Conservation (phyloP, 257 asterid genomes). For the Leonotis leonurus region DNA sequence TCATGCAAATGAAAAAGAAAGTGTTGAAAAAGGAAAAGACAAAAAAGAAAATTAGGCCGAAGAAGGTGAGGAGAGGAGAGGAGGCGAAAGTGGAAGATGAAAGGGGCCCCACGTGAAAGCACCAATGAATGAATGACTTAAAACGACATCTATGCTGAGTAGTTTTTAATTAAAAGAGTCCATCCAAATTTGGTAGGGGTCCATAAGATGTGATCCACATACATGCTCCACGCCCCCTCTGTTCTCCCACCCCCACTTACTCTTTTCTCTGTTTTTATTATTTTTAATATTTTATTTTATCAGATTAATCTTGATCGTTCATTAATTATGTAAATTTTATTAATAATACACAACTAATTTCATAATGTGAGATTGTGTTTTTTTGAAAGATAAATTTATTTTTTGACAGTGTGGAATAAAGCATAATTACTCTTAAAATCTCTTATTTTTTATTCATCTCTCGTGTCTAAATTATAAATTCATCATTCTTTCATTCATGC, state of each 20-base stretch:
- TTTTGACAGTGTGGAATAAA: too few species aligned
- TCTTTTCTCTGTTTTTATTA: not conserved
- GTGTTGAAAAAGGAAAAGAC: not conserved
- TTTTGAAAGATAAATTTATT: too few species aligned
- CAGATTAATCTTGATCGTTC: too few species aligned
- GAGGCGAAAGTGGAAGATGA: not conserved
- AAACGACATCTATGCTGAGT: not conserved
- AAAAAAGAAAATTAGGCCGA: too few species aligned
- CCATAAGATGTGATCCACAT: constrained; percentile 40
- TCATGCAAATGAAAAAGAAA: not conserved
- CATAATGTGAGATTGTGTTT: too few species aligned
- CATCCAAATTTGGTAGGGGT: constrained; percentile 33
- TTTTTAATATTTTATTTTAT: not conserved
- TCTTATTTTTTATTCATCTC: too few species aligned
- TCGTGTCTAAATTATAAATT: too few species aligned
- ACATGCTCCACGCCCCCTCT: constrained; percentile 28
- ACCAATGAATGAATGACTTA: not conserved
- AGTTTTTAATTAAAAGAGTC: not conserved
- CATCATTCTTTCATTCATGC: too few species aligned
- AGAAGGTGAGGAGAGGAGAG: too few species aligned
- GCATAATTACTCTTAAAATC: too few species aligned
- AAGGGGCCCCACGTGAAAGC: not conserved
- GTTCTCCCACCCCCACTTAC: constrained; percentile 19
- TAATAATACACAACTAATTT: too few species aligned
- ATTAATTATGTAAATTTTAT: too few species aligned